Evolutionary conservation across 1,139 yeast species (phyloP).

Genomic region (Candida freyschussii): DNA sequence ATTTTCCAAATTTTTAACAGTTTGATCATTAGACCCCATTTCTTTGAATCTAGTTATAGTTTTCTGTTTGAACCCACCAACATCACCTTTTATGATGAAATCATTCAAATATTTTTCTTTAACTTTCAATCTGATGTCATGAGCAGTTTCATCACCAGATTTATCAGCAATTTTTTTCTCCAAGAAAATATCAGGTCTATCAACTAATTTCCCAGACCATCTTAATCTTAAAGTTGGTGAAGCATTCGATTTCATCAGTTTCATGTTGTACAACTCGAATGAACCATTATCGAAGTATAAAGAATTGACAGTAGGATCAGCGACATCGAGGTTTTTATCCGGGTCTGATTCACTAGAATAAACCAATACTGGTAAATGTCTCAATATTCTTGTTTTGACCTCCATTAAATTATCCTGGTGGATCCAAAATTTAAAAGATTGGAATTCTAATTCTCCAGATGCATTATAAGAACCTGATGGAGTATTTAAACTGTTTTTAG

Average conservation of each 20-base stretch:
- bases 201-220: constrained; percentile 83
- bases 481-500: constrained; percentile 23
- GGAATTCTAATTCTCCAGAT: constrained; percentile 48
- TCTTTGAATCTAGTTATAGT: constrained; percentile 50
- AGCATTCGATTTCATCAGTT: constrained; percentile 64
- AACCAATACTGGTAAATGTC: constrained; percentile 89
- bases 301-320: constrained; percentile 81
- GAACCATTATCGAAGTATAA: constrained; percentile 81
- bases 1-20: constrained; percentile 47
- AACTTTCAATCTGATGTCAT: constrained; percentile 48
- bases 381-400: constrained; percentile 85
- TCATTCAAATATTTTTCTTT: constrained; percentile 77
- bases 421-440: constrained; percentile 88
- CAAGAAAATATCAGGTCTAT: constrained; percentile 70
- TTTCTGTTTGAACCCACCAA: constrained; percentile 41
- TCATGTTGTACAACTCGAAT: constrained; percentile 82
- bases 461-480: constrained; percentile 27
- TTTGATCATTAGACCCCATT: constrained; percentile 46
- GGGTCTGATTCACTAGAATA: constrained; percentile 42
- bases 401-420: constrained; percentile 97
- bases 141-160: constrained; percentile 43
- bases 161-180: constrained; percentile 73
- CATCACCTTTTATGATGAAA: constrained; percentile 46
- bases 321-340: constrained; percentile 38
- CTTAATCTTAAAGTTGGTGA: constrained; percentile 77